phyloP scores from a whole-genome alignment of 2,329 filamentous ascomycete species.

The Westerdykella sp. region DNA sequence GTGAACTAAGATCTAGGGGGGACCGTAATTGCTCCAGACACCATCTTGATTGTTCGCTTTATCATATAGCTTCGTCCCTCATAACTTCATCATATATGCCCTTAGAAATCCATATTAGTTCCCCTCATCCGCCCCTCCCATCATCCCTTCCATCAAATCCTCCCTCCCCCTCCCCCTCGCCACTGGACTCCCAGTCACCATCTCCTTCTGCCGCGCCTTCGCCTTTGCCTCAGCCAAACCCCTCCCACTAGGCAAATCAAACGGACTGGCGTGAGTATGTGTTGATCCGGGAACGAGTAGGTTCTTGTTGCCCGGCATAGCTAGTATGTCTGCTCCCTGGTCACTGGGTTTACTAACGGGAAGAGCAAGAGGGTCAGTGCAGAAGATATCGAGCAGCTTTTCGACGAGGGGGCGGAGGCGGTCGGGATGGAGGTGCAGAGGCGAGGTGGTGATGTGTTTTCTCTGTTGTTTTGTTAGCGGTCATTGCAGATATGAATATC shows the following conservation, averaged over 20 bases:
- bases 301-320: conserved; percentile 25
- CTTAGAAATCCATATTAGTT: too few relatives aligned
- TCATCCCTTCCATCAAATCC: neutral
- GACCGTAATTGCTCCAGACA: too few relatives aligned
- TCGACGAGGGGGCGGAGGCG: conserved; percentile 45
- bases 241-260: conserved; percentile 28
- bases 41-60: too few relatives aligned
- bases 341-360: conserved; percentile 7
- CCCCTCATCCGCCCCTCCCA: too few relatives aligned
- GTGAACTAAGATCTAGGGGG: too few relatives aligned
- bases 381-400: conserved; percentile 42
- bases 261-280: conserved; percentile 24
- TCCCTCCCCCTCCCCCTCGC: neutral
- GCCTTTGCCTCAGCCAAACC: conserved; percentile 4
- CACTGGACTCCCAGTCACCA: neutral
- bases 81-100: too few relatives aligned
- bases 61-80: too few relatives aligned
- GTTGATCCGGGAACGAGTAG: conserved; percentile 15
- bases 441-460: conserved; percentile 32
- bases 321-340: conserved; percentile 10
- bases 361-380: conserved; percentile 39
- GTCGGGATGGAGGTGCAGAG: conserved; percentile 38
- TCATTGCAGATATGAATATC: neutral
- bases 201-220: neutral
- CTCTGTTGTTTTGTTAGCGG: conserved; percentile 18